Evolutionary conservation across 345 rosid species (phyloP).

Genomic region (Salix suchowensis): DNA sequence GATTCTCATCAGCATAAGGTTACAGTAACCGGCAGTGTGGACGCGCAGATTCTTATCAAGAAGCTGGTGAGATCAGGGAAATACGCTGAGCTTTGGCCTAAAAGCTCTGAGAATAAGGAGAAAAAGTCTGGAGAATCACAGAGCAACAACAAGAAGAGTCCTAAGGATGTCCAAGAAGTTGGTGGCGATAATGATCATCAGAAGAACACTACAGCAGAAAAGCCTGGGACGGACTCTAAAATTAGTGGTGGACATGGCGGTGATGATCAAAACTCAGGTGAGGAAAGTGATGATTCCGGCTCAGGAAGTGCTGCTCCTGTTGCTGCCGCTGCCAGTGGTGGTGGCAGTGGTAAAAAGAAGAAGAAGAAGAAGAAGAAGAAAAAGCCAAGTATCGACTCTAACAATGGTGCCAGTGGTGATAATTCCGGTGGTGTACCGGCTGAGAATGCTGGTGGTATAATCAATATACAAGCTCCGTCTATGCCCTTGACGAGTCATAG

Average conservation of each 20-base stretch:
- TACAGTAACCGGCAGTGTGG: slow-evolving; percentile 55
- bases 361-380: slow-evolving; percentile 47
- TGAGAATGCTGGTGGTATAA: not conserved
- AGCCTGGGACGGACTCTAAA: slow-evolving; percentile 11
- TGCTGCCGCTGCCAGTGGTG: not conserved
- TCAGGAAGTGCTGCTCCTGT: not conserved
- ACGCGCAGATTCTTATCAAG: slow-evolving; percentile 46
- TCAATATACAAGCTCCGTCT: slow-evolving; percentile 6
- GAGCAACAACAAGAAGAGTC: slow-evolving; percentile 20
- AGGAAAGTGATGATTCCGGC: slow-evolving; percentile 3
- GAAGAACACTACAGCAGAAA: slow-evolving; percentile 11
- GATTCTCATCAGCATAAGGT: slow-evolving; percentile 65
- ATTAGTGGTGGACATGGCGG: not conserved
- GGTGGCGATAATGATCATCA: not conserved
- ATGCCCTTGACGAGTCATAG: slow-evolving; percentile 20
- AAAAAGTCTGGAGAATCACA: slow-evolving; percentile 32
- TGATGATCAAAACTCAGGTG: slow-evolving; percentile 15
- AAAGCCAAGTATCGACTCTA: slow-evolving; percentile 14
- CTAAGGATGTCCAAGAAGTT: slow-evolving; percentile 14
- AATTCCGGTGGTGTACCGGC: slow-evolving; percentile 7
- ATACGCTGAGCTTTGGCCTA: slow-evolving; percentile 55
- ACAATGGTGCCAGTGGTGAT: slow-evolving; percentile 13
- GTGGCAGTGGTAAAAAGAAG: slow-evolving; percentile 21
- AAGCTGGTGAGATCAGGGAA: slow-evolving; percentile 55
- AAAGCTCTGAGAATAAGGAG: slow-evolving; percentile 25